phyloP scores from a whole-genome alignment of 352 stramenopile species.

The Globisporangium irregulare region DNA sequence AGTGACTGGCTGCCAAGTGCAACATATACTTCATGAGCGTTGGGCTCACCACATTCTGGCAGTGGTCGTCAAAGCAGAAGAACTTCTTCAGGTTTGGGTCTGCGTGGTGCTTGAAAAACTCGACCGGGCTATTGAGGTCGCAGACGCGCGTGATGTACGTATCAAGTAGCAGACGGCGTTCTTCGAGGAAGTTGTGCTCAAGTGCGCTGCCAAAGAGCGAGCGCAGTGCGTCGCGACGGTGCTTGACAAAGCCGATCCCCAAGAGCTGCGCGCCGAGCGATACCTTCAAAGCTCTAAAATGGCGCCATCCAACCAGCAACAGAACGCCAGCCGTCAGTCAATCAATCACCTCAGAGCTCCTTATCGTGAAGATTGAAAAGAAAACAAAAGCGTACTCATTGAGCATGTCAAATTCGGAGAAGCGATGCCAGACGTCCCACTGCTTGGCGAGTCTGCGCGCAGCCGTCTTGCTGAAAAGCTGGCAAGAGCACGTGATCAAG shows the following conservation, averaged over 20 bases:
- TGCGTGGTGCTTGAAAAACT: conserved; percentile 60
- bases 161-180: conserved; percentile 49
- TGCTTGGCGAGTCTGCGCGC: conserved; percentile 48
- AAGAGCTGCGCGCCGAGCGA: conserved; percentile 45
- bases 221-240: conserved; percentile 46
- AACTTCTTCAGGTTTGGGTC: conserved; percentile 52
- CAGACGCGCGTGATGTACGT: conserved; percentile 48
- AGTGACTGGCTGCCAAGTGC: too few relatives aligned
- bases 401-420: conserved; percentile 60
- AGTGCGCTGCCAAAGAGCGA: conserved; percentile 48
- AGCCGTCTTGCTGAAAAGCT: conserved; percentile 48
- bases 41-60: conserved; percentile 39
- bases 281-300: conserved; percentile 34
- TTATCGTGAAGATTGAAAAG: neutral
- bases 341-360: neutral
- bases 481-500: conserved; percentile 55
- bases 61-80: conserved; percentile 64
- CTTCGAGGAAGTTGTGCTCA: conserved; percentile 57
- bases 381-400: conserved; percentile 28
- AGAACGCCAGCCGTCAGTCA: neutral
- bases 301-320: neutral
- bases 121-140: conserved; percentile 34
- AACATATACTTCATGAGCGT: too few relatives aligned
- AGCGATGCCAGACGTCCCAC: conserved; percentile 65
- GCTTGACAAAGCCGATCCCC: conserved; percentile 50